A percentile compares a stretch with the other conserved stretches of the same genome.
Evolutionary conservation across 371 early-diverging fungal genomes (phyloP).

Genomic region (Ordospora pajunii): DNA sequence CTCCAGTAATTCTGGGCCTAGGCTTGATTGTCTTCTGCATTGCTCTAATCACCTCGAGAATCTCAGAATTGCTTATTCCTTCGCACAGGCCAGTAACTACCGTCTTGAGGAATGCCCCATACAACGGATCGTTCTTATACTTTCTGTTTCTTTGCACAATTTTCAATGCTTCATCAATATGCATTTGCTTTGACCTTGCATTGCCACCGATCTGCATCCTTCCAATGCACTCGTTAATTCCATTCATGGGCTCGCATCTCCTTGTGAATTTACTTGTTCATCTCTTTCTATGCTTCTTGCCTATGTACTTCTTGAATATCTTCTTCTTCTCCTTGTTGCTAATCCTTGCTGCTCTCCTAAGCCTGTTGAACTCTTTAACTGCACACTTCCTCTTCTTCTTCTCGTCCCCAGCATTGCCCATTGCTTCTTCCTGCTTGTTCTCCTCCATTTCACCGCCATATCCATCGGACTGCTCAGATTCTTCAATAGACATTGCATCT

Average conservation of each 20-base stretch:
- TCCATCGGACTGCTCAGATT: background rate
- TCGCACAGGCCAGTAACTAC: background rate
- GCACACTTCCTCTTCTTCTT: slow-evolving; percentile 40
- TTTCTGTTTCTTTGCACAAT: background rate
- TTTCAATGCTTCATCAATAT: background rate
- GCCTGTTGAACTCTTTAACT: slow-evolving; percentile 44
- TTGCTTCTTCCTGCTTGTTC: background rate
- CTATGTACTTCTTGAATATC: slow-evolving; percentile 30
- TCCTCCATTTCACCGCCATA: background rate
- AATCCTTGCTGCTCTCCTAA: slow-evolving; percentile 34
- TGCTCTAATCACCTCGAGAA: background rate
- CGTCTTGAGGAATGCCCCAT: background rate
- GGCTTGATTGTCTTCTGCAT: slow-evolving; percentile 1
- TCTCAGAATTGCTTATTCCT: background rate
- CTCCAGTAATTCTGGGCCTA: background rate
- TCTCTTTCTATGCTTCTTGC: slow-evolving; percentile 8
- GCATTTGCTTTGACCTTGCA: background rate
- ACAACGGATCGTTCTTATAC: background rate
- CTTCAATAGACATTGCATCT: background rate
- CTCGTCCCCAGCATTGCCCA: background rate
- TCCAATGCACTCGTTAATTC: too few species aligned
- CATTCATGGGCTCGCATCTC: too few species aligned
- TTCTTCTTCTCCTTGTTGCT: slow-evolving; percentile 33
- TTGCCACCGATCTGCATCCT: background rate
- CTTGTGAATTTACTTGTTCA: background rate